These are phyloP conservation scores for Aureobasidium zeae DNA, from an alignment of 2,329 filamentous ascomycete genomes.

Conservation along the genomic window DNA sequence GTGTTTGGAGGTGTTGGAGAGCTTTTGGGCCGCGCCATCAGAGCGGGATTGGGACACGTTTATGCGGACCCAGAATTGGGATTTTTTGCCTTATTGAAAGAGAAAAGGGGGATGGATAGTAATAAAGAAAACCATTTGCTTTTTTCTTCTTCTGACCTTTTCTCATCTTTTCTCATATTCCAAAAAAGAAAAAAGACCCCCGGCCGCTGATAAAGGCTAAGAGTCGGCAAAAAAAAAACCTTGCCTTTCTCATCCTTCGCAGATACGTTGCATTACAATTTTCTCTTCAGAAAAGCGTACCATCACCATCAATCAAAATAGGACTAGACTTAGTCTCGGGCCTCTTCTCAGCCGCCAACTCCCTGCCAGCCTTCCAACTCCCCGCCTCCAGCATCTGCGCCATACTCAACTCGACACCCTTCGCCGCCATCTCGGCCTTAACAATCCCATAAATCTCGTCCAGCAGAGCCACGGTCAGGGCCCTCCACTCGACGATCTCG, in stretches of 20 bases:
- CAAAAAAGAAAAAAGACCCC: background rate
- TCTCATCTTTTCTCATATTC: background rate
- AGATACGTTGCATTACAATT: too few species aligned
- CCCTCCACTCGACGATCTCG: conserved; percentile 66
- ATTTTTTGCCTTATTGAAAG: conserved; percentile 16
- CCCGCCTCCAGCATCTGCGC: conserved; percentile 88
- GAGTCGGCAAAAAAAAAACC: too few species aligned
- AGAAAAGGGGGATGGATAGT: background rate
- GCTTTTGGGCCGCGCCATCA: conserved; percentile 10
- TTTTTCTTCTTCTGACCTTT: background rate
- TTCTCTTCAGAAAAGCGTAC: conserved; percentile 34
- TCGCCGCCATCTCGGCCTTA: conserved; percentile 50
- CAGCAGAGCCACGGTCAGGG: conserved; percentile 59
- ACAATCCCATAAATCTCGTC: conserved; percentile 58
- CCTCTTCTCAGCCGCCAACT: conserved; percentile 29
- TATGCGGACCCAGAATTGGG: conserved; percentile 16
- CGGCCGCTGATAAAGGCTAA: too few species aligned
- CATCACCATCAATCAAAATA: conserved; percentile 33
- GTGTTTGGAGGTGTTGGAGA: conserved; percentile 13
- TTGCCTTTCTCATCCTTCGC: background rate
- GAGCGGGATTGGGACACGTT: conserved; percentile 14
- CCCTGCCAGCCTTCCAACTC: conserved; percentile 77
- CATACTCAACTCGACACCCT: conserved; percentile 51
- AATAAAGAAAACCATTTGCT: background rate
- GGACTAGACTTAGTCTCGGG: conserved; percentile 31